phyloP scores from a whole-genome alignment of 2,329 filamentous ascomycete species.

The Ambrosiella beaveri region DNA sequence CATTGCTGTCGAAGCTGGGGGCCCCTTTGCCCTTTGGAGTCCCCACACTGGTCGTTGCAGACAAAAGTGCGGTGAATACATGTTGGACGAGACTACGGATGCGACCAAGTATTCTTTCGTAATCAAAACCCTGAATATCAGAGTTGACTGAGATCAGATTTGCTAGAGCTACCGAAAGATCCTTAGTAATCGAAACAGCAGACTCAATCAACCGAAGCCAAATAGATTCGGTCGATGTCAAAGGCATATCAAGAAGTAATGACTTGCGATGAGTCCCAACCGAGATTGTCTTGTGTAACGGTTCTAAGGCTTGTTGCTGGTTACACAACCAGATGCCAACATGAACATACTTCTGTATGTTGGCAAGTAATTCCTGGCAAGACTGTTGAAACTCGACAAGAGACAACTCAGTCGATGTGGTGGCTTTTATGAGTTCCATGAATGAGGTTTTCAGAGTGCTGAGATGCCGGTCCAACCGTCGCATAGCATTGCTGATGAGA shows the following conservation, averaged over 20 bases:
- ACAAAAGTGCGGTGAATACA: constrained; percentile 72
- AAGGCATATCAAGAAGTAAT: constrained; percentile 20
- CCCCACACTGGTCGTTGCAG: constrained; percentile 36
- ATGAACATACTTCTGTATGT: constrained; percentile 74
- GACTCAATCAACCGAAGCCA: constrained; percentile 46
- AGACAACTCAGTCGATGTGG: not conserved
- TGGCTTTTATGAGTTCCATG: constrained; percentile 49
- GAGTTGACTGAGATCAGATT: constrained; percentile 12
- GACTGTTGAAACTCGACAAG: constrained; percentile 40
- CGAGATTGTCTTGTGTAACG: not conserved
- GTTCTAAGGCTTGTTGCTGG: constrained; percentile 35
- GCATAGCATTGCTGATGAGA: constrained; percentile 66
- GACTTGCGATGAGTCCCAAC: not conserved
- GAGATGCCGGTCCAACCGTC: constrained; percentile 65
- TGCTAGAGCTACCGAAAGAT: constrained; percentile 14
- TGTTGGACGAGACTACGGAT: constrained; percentile 73
- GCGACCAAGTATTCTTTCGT: constrained; percentile 43
- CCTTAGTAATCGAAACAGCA: constrained; percentile 37
- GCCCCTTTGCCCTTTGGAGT: not conserved
- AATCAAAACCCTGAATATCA: constrained; percentile 25
- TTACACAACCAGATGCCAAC: constrained; percentile 95
- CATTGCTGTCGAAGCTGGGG: constrained; percentile 29
- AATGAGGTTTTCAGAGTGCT: constrained; percentile 63
- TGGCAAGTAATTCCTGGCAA: constrained; percentile 55
- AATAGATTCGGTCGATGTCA: constrained; percentile 36